These are phyloP conservation scores for Brassica rapa DNA, from an alignment of 345 rosid genomes.

Conservation along the genomic window DNA sequence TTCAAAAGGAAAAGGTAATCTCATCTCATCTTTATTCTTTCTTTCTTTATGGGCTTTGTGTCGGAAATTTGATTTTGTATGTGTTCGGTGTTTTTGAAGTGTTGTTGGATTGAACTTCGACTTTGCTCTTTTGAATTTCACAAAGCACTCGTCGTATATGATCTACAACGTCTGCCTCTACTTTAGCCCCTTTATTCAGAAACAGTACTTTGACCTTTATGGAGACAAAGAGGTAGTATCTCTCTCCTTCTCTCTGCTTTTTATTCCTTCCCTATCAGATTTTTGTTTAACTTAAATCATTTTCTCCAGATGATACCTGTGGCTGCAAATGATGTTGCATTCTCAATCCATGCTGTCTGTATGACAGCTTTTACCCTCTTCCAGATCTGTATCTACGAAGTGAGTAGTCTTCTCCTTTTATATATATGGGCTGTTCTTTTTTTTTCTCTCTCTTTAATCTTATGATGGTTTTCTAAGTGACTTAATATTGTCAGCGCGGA, in stretches of 20 bases:
- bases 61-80: background rate
- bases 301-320: conserved; percentile 86
- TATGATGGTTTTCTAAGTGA: conserved; percentile 18
- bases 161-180: conserved; percentile 84
- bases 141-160: conserved; percentile 91
- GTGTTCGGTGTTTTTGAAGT: conserved; percentile 31
- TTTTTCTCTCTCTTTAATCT: background rate
- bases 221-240: conserved; percentile 50
- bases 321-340: conserved; percentile 91
- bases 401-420: conserved; percentile 35
- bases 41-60: background rate
- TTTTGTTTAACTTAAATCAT: background rate
- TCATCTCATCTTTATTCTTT: background rate
- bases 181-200: conserved; percentile 79
- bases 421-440: background rate
- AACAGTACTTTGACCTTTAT: conserved; percentile 74
- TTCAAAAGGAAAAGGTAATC: conserved; percentile 68
- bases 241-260: background rate
- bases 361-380: conserved; percentile 65
- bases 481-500: conserved; percentile 63
- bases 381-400: conserved; percentile 78
- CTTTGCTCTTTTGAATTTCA: conserved; percentile 83
- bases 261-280: background rate
- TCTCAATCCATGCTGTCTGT: conserved; percentile 85
- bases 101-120: conserved; percentile 97